A percentile compares a stretch with the other conserved stretches of the same genome.
phyloP scores from a whole-genome alignment of 1,139 yeast species.

The Zygosaccharomyces pseudobailii region DNA sequence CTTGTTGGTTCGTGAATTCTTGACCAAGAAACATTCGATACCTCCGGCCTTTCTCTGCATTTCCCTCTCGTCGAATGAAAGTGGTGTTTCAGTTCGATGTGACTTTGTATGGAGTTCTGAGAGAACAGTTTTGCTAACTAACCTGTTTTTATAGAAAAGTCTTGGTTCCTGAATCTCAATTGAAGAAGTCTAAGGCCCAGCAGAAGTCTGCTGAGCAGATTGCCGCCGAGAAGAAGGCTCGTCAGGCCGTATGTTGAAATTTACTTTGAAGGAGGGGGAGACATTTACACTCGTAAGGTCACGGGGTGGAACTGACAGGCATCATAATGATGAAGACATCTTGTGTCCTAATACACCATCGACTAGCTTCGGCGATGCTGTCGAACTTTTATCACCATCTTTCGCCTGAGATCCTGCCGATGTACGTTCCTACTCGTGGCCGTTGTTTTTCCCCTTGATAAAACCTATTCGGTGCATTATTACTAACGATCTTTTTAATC shows the following conservation, averaged over 20 bases:
- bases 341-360: slow-evolving; percentile 53
- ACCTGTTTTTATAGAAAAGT: slow-evolving; percentile 31
- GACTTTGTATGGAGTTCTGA: slow-evolving; percentile 23
- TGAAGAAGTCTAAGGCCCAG: slow-evolving; percentile 91
- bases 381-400: slow-evolving; percentile 93
- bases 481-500: slow-evolving; percentile 26
- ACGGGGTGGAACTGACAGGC: slow-evolving; percentile 6
- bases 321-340: slow-evolving; percentile 36
- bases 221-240: slow-evolving; percentile 81
- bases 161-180: slow-evolving; percentile 83
- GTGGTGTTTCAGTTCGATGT: slow-evolving; percentile 37
- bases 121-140: slow-evolving; percentile 18
- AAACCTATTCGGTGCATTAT: background rate
- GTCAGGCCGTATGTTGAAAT: slow-evolving; percentile 76
- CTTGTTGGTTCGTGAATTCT: slow-evolving; percentile 14
- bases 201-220: slow-evolving; percentile 82
- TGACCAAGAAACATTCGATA: slow-evolving; percentile 9
- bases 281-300: slow-evolving; percentile 8
- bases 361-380: slow-evolving; percentile 91
- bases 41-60: slow-evolving; percentile 31
- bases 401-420: slow-evolving; percentile 70
- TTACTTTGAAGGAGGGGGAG: background rate
- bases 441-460: background rate
- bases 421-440: background rate
- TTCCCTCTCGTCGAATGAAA: slow-evolving; percentile 35